These are phyloP conservation scores for Diplogelasinospora grovesii DNA, from an alignment of 495 filamentous ascomycete genomes.

Conservation along the genomic window DNA sequence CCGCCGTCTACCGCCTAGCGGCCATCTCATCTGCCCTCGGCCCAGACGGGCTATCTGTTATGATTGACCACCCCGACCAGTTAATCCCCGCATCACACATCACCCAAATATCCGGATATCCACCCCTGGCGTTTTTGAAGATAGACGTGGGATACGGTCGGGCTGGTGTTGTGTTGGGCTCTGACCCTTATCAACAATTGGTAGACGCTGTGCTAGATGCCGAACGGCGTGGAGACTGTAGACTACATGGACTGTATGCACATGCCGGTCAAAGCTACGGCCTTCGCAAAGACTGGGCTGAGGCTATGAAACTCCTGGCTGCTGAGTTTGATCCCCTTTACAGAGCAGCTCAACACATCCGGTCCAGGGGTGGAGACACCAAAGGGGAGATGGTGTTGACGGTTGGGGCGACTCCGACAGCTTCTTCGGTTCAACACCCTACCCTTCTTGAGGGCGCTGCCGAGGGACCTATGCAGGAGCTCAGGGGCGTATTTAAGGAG, in stretches of 20 bases:
- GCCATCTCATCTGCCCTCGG: conserved; percentile 44
- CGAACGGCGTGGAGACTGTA: conserved; percentile 28
- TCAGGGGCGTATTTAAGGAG: conserved; percentile 6
- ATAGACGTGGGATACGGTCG: conserved; percentile 74
- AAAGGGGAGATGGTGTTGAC: conserved; percentile 68
- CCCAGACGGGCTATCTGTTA: conserved; percentile 49
- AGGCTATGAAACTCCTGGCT: conserved; percentile 51
- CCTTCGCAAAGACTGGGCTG: conserved; percentile 37
- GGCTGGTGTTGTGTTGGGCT: conserved; percentile 57
- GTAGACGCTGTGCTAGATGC: conserved; percentile 43
- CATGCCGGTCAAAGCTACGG: conserved; percentile 74
- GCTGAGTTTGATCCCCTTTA: conserved; percentile 62
- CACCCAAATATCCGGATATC: conserved; percentile 28
- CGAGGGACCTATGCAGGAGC: conserved; percentile 2
- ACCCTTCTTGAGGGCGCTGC: conserved; percentile 10
- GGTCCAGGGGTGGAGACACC: too few species aligned
- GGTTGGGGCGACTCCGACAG: conserved; percentile 78
- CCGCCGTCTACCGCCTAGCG: conserved; percentile 52
- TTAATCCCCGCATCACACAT: conserved; percentile 40
- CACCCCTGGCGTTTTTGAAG: conserved; percentile 61
- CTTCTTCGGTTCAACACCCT: conserved; percentile 46
- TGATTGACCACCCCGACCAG: conserved; percentile 68
- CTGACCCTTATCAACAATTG: conserved; percentile 43
- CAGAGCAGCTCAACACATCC: too few species aligned
- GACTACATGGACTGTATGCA: conserved; percentile 64